These are phyloP conservation scores for Penicillium sp. DNA, from an alignment of 2,329 filamentous ascomycete genomes.

Conservation along the genomic window DNA sequence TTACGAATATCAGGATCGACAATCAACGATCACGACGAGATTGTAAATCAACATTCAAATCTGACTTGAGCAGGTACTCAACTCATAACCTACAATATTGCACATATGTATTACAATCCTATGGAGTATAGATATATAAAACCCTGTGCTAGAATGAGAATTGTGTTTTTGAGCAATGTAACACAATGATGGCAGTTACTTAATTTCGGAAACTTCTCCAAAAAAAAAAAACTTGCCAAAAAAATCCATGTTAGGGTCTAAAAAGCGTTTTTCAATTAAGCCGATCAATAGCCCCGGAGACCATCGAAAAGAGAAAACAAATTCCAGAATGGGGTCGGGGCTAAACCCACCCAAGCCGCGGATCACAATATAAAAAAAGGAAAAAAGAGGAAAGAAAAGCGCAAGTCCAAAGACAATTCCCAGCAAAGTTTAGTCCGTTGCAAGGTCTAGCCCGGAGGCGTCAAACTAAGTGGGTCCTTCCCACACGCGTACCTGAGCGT, in stretches of 20 bases:
- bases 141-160: neutral
- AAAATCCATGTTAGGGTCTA: neutral
- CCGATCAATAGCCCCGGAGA: conserved; percentile 3
- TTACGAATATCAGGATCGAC: conserved; percentile 1
- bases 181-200: neutral
- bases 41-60: neutral
- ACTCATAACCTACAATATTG: neutral
- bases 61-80: neutral
- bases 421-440: conserved; percentile 25
- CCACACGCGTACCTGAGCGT: conserved; percentile 15
- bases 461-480: conserved; percentile 15
- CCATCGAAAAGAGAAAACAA: neutral
- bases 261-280: neutral
- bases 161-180: neutral
- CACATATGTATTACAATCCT: neutral
- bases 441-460: conserved; percentile 29
- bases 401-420: neutral
- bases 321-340: neutral
- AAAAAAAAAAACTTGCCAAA: neutral
- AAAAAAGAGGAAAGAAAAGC: neutral
- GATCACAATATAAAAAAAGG: conserved; percentile 4
- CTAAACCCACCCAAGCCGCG: neutral
- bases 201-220: neutral
- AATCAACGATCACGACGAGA: neutral
- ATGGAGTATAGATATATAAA: neutral